phyloP scores from a whole-genome alignment of 1,284 basidiomycete genomes.

The Sanghuangporus baumii region DNA sequence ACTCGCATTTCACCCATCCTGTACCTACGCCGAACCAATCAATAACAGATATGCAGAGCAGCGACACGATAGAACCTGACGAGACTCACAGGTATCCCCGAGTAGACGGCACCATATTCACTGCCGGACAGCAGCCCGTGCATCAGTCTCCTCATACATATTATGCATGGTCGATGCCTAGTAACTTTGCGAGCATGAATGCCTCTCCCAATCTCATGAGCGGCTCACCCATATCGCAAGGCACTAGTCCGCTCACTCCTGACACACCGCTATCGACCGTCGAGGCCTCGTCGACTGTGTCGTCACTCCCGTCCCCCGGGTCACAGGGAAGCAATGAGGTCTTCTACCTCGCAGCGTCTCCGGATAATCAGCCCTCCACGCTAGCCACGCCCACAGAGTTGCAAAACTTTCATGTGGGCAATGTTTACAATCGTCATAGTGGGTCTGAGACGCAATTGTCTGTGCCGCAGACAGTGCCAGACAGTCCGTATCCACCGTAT shows the following conservation, averaged over 20 bases:
- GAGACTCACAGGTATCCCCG: neutral
- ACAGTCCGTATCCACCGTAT: neutral
- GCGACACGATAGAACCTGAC: neutral
- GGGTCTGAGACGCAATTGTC: neutral
- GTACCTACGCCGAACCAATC: neutral
- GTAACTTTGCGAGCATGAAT: neutral
- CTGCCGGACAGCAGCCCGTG: neutral
- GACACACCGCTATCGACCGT: conserved; percentile 10
- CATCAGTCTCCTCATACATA: neutral
- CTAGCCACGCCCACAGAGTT: neutral
- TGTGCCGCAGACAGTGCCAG: neutral
- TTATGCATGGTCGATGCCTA: neutral
- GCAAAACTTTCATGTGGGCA: neutral
- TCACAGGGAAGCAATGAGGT: conserved; percentile 10
- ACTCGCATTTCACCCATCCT: conserved; percentile 3
- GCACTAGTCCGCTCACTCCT: conserved; percentile 11
- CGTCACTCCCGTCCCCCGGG: conserved; percentile 16
- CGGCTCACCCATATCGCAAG: conserved; percentile 4
- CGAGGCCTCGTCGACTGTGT: conserved; percentile 3
- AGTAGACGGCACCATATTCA: neutral
- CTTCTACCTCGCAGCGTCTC: neutral
- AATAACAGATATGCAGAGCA: neutral
- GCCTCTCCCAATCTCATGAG: neutral
- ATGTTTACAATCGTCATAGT: neutral
- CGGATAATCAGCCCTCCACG: neutral